Base-by-base conservation (phyloP, 2,329 filamentous ascomycete species). In the Reticulascus tulasneorum region DNA sequence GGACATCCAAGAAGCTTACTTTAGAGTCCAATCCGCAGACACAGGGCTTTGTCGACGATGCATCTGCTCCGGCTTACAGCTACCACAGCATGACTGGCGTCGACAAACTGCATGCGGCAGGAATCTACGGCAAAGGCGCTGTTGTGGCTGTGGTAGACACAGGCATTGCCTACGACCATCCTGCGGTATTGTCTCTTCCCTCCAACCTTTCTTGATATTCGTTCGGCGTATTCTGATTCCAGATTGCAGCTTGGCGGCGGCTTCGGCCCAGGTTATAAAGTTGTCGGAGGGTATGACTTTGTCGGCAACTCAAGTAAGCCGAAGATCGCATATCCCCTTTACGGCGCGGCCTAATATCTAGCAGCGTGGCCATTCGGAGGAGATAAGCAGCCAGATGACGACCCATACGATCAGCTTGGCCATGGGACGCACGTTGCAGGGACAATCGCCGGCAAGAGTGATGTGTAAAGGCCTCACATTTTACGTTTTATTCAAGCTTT, bases 361-460 rank as follows among this genome's bases (percentile, higher is more conserved):
- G 53, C 17, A 33, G 31, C 0, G 55, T 60, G 15, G 45, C 38
- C 38, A 5, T 42, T 21, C 24, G 38, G 38, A 9, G 41, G 41
- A 11, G 42, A 47, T 15, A 26, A 33, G 19, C 44, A 38, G 7
- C 70, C 72, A 2, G 71, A 72, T 43, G 35, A 56, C 2, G 70
- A 77, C 42, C 77, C 77, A 3, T 71, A 73, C 48, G 72, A 72
- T 44, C 75, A 73, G 47, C 57, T 52, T 3, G 77, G 77, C 4
- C 77, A 82, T 53, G 77, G 79, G 19, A 78, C 73, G 1, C 76
- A 79, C 53, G 73, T 79, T 15, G 67, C 76, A 2, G 79, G 35
- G 4, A 37, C 33, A 18, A 37, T 32, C 29, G 35, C 35, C 7
- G 35, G 35, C 13, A 37, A 37, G 18, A 37, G 30, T 15, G 17